Percentiles rank a stretch among this genome's conserved stretches.
phyloP scores from a whole-genome alignment of 2,329 filamentous ascomycete species.

The Ceratocystiopsis brevicomis region DNA sequence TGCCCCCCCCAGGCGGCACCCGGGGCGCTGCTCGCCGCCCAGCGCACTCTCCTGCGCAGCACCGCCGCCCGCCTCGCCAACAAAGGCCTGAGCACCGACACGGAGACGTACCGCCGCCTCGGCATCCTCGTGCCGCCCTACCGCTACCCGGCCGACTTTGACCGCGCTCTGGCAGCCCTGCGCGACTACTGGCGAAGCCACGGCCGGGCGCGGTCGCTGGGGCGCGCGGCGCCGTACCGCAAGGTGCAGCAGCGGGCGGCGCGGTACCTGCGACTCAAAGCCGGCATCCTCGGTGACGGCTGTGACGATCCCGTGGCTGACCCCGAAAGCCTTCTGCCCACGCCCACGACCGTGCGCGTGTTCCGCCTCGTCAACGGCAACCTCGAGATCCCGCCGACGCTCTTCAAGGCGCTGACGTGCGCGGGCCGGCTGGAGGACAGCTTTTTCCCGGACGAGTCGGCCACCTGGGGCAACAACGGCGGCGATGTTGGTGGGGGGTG shows the following conservation, averaged over 20 bases:
- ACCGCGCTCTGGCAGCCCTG: neutral
- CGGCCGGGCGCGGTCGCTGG: neutral
- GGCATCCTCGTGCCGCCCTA: slow-evolving; percentile 5
- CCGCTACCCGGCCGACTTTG: slow-evolving; percentile 3
- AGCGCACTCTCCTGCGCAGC: slow-evolving; percentile 2
- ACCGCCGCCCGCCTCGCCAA: neutral
- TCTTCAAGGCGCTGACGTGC: slow-evolving; percentile 5
- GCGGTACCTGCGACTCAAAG: slow-evolving; percentile 1
- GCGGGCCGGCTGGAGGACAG: slow-evolving; percentile 6
- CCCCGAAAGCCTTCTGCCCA: slow-evolving; percentile 1
- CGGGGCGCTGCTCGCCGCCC: neutral
- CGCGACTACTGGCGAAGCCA: slow-evolving; percentile 5
- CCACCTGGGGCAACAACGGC: neutral
- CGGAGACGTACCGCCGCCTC: slow-evolving; percentile 6
- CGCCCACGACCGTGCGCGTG: slow-evolving; percentile 1
- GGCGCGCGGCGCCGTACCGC: slow-evolving; percentile 3
- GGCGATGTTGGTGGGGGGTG: no score
- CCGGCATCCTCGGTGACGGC: neutral
- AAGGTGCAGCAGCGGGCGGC: neutral
- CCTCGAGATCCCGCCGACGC: slow-evolving; percentile 5
- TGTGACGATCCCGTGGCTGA: neutral
- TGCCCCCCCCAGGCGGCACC: neutral
- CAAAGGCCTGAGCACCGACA: slow-evolving; percentile 6
- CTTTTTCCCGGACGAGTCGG: slow-evolving; percentile 6
- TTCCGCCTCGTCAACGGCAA: slow-evolving; percentile 8